Evolutionary conservation across 768 basidiomycete species (phyloP).

Genomic region (Nidula microcarpa): DNA sequence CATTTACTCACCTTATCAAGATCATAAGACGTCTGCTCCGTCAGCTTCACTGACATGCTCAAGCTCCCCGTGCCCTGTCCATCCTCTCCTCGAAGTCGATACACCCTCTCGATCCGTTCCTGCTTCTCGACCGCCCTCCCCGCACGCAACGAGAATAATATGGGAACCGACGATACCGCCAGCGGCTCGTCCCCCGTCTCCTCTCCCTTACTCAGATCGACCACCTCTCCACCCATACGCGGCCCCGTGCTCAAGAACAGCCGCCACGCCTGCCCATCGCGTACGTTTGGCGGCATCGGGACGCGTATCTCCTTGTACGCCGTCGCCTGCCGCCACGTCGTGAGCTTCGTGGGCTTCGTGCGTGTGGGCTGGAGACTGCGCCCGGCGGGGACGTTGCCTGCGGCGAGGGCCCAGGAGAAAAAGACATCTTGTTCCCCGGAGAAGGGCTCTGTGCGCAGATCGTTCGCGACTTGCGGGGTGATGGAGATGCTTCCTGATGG

Average conservation of each 20-base stretch:
- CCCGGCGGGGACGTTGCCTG: neutral
- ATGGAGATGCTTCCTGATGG: conserved; percentile 48
- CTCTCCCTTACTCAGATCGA: conserved; percentile 26
- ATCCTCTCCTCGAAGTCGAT: conserved; percentile 27
- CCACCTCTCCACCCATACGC: neutral
- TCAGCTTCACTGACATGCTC: conserved; percentile 39
- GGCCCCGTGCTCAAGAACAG: conserved; percentile 52
- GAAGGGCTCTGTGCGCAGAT: conserved; percentile 78
- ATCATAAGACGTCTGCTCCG: conserved; percentile 86
- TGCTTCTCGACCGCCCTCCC: conserved; percentile 47
- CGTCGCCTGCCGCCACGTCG: conserved; percentile 63
- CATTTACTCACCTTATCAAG: conserved; percentile 80
- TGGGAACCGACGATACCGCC: conserved; percentile 68
- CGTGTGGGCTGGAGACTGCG: neutral
- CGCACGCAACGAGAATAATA: conserved; percentile 31
- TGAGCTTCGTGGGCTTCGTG: conserved; percentile 56
- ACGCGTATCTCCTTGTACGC: conserved; percentile 78
- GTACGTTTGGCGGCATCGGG: conserved; percentile 51
- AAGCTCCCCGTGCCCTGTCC: conserved; percentile 12
- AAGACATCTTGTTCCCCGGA: conserved; percentile 57
- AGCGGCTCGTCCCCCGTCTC: conserved; percentile 46
- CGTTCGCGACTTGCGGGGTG: conserved; percentile 86
- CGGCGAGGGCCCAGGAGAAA: conserved; percentile 55
- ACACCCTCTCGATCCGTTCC: conserved; percentile 61
- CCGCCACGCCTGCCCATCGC: conserved; percentile 59